Evolutionary conservation across 371 early-diverging fungal species (phyloP).

Genomic region (Blyttiomyces sp.): DNA sequence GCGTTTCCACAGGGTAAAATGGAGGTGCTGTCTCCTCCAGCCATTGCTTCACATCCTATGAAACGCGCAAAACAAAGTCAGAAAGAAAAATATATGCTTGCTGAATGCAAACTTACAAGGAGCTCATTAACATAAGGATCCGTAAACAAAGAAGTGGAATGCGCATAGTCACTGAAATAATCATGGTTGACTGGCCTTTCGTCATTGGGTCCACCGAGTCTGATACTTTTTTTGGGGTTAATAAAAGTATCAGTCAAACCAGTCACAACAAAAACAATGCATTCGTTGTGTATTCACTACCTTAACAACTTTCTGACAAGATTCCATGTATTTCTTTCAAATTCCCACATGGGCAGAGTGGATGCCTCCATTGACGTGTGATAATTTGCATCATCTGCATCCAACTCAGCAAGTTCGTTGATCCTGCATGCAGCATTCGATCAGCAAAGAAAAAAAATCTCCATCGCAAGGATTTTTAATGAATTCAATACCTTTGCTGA

Average conservation of each 20-base stretch:
- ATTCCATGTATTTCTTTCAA: constrained; percentile 32
- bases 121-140: background rate
- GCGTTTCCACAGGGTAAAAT: constrained; percentile 49
- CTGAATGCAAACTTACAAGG: too few relatives aligned
- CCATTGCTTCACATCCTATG: constrained; percentile 48
- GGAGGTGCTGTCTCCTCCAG: constrained; percentile 51
- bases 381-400: constrained; percentile 7
- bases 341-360: constrained; percentile 13
- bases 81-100: too few relatives aligned
- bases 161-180: constrained; percentile 21
- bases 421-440: background rate
- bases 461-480: background rate
- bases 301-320: constrained; percentile 18
- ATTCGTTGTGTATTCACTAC: constrained; percentile 14
- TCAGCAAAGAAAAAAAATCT: background rate
- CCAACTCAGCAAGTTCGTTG: background rate
- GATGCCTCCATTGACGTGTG: constrained; percentile 1
- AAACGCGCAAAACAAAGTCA: too few relatives aligned
- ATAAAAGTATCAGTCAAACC: background rate
- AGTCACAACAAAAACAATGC: too few relatives aligned
- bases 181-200: constrained; percentile 3
- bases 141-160: constrained; percentile 8
- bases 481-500: background rate
- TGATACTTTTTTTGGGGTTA: constrained; percentile 1
- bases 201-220: constrained; percentile 4